Evolutionary conservation across 1,139 yeast genomes (phyloP), one percentile per base, ranked within the genome.

Genomic region (Suzukiozyma palmioleophila): DNA sequence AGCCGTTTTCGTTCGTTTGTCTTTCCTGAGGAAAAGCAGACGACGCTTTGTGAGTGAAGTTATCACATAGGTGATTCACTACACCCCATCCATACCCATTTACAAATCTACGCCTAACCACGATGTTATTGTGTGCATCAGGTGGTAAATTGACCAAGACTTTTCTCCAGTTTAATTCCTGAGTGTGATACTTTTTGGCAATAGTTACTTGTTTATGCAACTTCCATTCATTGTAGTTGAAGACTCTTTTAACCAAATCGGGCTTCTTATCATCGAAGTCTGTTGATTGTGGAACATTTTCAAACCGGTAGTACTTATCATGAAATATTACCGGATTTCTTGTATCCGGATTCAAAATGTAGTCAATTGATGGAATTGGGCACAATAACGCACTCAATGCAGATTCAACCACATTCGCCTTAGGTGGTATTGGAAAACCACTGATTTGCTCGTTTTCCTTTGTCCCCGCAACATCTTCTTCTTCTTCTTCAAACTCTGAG

Each of bases 31-130:
- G 7, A 4, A 18, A 7, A 18, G 22, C 37, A 36, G 44, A 46
- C 31, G 31, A 26, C 4, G 3, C 31, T 8, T 28, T 28, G 16
- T 9, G 12, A 3, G 31, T 12, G 31, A 48, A 42, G 27, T 46
- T 48, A 9, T 48, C 52, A 42, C 64, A 58, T 21, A 63, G 40
- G 41, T 61, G 65, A 43, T 84, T 88, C 25, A 92, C 69, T 0
- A 89, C 96, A 0, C 85, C 88, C 96, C 97, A 90, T 2, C 99
- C 99, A 60, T 84, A 90, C 0, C 96, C 95, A 63, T 92, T 92
- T 8, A 95, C 80, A 67, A 87, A 92, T 44, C 89, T 66, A 49
- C 99, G 69, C 47, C 99, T 67, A 1, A 92, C 98, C 12, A 86
- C 70, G 33, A 94, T 89, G 53, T 92, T 92, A 56, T 92, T 92